A percentile compares a stretch with the other conserved stretches of the same genome.
These are phyloP conservation scores for Cajanus cajan DNA, from an alignment of 306 rosid genomes.

Conservation along the genomic window DNA sequence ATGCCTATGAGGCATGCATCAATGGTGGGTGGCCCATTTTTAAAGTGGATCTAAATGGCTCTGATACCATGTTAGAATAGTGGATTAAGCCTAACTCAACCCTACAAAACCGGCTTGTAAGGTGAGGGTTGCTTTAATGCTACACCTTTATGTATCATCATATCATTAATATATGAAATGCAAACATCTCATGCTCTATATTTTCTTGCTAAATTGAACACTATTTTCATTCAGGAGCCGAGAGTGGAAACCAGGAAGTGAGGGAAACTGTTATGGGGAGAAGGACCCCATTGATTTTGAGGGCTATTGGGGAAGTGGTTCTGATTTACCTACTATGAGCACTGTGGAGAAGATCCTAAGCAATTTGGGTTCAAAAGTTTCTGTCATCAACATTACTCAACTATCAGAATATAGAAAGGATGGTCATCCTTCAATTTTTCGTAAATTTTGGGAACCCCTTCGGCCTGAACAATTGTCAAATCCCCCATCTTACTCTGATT, in stretches of 20 bases:
- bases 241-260: constrained; percentile 71
- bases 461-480: constrained; percentile 67
- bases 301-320: constrained; percentile 97
- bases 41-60: too few species aligned
- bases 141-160: background rate
- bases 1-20: too few species aligned
- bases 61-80: too few species aligned
- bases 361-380: constrained; percentile 64
- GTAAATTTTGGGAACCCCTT: constrained; percentile 91
- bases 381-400: constrained; percentile 84
- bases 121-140: too few species aligned
- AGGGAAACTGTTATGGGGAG: constrained; percentile 85
- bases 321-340: constrained; percentile 81
- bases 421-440: constrained; percentile 88
- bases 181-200: background rate
- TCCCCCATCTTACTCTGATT: constrained; percentile 87
- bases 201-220: constrained; percentile 22
- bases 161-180: background rate
- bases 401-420: constrained; percentile 91
- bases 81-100: too few species aligned
- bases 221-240: constrained; percentile 62
- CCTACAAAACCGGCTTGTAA: too few species aligned
- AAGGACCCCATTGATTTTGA: constrained; percentile 58
- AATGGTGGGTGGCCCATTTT: too few species aligned
- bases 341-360: constrained; percentile 58